phyloP scores from a whole-genome alignment of 2,329 filamentous ascomycete genomes.

The Colletotrichum plurivorum region DNA sequence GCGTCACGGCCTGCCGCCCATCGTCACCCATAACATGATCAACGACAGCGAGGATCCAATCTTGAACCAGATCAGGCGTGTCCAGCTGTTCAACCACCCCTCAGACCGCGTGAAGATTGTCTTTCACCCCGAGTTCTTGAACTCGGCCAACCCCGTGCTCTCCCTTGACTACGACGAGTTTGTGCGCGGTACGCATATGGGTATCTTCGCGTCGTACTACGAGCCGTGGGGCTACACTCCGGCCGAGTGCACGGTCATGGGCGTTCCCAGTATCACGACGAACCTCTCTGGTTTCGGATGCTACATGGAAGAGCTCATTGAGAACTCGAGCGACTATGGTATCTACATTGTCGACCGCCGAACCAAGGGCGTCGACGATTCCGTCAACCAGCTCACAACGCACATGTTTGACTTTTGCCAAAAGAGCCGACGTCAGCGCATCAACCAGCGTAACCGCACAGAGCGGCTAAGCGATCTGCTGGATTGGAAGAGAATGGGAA shows the following conservation, averaged over 20 bases:
- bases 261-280: slow-evolving; percentile 97
- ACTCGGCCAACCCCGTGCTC: slow-evolving; percentile 93
- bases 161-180: slow-evolving; percentile 99
- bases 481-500: slow-evolving; percentile 99
- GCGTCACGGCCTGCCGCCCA: slow-evolving; percentile 88
- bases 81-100: slow-evolving; percentile 97
- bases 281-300: slow-evolving; percentile 98
- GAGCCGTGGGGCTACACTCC: slow-evolving; percentile 99
- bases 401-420: slow-evolving; percentile 95
- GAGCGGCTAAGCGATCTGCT: slow-evolving; percentile 94
- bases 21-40: slow-evolving; percentile 99
- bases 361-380: slow-evolving; percentile 96
- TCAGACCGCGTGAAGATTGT: slow-evolving; percentile 96
- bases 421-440: slow-evolving; percentile 95
- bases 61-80: slow-evolving; percentile 93
- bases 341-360: slow-evolving; percentile 99
- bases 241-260: slow-evolving; percentile 98
- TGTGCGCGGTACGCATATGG: slow-evolving; percentile 94
- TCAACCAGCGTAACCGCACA: slow-evolving; percentile 98
- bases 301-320: slow-evolving; percentile 99
- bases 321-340: slow-evolving; percentile 97
- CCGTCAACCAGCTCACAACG: slow-evolving; percentile 92
- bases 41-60: slow-evolving; percentile 95
- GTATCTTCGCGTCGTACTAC: slow-evolving; percentile 97
- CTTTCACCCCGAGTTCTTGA: slow-evolving; percentile 98